Conservation (phyloP, 306 rosid genomes). For the Glycyrrhiza uralensis region DNA sequence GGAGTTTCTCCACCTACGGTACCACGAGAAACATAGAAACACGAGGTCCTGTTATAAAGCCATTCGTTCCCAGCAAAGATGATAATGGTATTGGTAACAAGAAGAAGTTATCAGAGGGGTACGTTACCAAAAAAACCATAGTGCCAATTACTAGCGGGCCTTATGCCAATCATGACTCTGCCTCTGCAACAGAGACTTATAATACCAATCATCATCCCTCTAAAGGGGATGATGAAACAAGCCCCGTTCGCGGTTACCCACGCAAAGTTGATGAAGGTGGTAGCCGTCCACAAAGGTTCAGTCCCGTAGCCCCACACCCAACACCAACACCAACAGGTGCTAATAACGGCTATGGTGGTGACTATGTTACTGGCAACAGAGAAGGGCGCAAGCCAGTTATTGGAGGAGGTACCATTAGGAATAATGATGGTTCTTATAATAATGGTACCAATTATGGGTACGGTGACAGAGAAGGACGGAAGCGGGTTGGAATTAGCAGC, state of each 20-base stretch:
- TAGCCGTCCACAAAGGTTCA: conserved; percentile 18
- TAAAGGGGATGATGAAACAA: conserved; percentile 13
- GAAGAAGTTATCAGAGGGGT: background rate
- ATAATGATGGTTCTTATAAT: background rate
- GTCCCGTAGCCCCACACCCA: background rate
- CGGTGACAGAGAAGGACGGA: conserved; percentile 14
- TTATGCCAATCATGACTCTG: background rate
- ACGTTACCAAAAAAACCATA: conserved; percentile 22
- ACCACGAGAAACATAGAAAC: background rate
- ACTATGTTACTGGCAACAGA: background rate
- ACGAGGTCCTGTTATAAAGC: background rate
- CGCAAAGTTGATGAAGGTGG: conserved; percentile 18
- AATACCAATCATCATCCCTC: conserved; percentile 21
- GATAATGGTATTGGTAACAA: background rate
- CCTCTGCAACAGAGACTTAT: background rate
- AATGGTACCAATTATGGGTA: background rate
- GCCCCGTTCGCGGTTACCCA: conserved; percentile 19
- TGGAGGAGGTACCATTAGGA: conserved; percentile 23
- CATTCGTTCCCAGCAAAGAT: conserved; percentile 20
- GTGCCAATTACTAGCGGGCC: conserved; percentile 17
- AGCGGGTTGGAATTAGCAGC: conserved; percentile 11
- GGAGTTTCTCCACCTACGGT: conserved; percentile 19
- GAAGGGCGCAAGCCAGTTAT: background rate
- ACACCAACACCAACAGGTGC: background rate
- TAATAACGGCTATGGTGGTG: background rate